Base-by-base conservation (phyloP, 257 asterid genomes). In the Nicotiana tomentosiformis region DNA sequence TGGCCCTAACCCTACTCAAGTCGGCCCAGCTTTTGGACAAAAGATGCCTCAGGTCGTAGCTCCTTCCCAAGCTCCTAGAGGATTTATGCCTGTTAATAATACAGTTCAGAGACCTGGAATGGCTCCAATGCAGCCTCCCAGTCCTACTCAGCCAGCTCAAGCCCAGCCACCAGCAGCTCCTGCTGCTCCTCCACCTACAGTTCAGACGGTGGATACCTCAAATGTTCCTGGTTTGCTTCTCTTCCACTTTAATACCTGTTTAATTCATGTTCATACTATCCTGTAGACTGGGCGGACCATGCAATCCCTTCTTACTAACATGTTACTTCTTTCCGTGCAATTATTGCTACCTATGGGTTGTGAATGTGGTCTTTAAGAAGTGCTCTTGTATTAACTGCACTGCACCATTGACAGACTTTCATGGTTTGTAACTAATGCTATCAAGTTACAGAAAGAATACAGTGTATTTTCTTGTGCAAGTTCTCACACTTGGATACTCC, bases 171-270 rank as follows among this genome's bases (percentile, higher is more conserved):
- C 94, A 23, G 96, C 83, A 81, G 10, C 95, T 84, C 95, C 98
- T 69, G 89, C 98, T 82, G 90, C 95, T 80, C 97, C 99, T n/a
- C 98, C 98, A 49, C 97, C 98, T 62, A 94, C 98, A 30, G 96
- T 96, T 82, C 98, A 96, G 89, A 96, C 98, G 11, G 98, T 90
- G 87, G 98, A 93, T 89, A 94, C 98, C 61, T 93, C 98, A 11
- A 94, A 90, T 87, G 99, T 96, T 18, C 98, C 99, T 80, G 98
- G 99, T 94, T 91, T 57, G 43, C 87, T 78, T 66, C 58, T 66
- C 57, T 81, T 69, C 66, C 77, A 64, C 80, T 80, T 80, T 49
- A 64, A 46, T 29, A n/a, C 57, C 10, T 16, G 64, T 64, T 62
- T 15, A 16, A 80, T 80, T 37, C 62, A 64, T 20, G 55, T 61